phyloP scores from a whole-genome alignment of 228 moss, liverwort and hornwort species.

The Sphagnum magellanicum region DNA sequence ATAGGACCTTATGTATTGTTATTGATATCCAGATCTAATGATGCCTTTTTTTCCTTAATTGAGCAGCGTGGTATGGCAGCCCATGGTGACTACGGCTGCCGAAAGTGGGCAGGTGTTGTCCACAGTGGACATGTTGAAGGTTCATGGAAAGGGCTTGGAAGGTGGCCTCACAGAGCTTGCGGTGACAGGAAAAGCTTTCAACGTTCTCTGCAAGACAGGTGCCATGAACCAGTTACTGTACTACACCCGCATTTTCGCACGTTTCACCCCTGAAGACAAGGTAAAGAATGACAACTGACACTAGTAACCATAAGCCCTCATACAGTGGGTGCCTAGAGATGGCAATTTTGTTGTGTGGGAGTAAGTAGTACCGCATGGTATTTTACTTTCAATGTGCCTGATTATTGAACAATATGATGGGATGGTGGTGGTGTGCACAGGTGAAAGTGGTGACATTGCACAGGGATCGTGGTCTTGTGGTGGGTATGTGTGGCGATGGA shows the following conservation, averaged over 20 bases:
- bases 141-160: slow-evolving; percentile 27
- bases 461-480: slow-evolving; percentile 45
- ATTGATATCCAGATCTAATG: too few species aligned
- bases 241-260: slow-evolving; percentile 47
- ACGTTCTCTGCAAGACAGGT: slow-evolving; percentile 31
- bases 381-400: not conserved
- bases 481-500: slow-evolving; percentile 70
- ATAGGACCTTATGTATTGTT: too few species aligned
- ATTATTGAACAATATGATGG: not conserved
- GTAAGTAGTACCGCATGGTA: too few species aligned
- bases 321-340: too few species aligned
- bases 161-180: slow-evolving; percentile 44
- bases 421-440: slow-evolving; percentile 12
- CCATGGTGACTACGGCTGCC: slow-evolving; percentile 13
- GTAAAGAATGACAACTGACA: slow-evolving; percentile 9
- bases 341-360: too few species aligned
- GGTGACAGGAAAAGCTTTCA: slow-evolving; percentile 58
- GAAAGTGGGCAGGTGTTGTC: slow-evolving; percentile 11
- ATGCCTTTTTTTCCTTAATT: too few species aligned
- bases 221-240: slow-evolving; percentile 35
- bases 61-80: slow-evolving; percentile 39
- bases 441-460: slow-evolving; percentile 53
- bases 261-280: slow-evolving; percentile 57
- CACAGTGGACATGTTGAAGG: slow-evolving; percentile 30
- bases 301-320: not conserved